Percentiles rank a stretch among this genome's conserved stretches.
Evolutionary conservation across 192 early-diverging fungal species (phyloP).

Genomic region (Coemansia sp.): DNA sequence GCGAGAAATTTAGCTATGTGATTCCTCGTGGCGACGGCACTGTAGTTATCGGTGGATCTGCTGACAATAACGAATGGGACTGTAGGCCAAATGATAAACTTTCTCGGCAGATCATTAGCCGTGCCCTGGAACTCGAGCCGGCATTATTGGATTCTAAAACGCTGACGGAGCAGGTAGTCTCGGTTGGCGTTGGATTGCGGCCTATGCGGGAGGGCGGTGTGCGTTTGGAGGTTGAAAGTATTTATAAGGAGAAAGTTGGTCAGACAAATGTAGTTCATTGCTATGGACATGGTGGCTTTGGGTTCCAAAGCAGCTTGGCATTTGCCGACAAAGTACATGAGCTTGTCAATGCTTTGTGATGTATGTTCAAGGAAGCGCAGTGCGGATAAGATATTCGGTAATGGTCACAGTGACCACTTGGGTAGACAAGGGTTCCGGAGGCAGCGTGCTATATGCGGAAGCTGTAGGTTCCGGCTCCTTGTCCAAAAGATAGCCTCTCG

Average conservation of each 20-base stretch:
- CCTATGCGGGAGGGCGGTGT: conserved; percentile 60
- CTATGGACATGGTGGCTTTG: conserved; percentile 68
- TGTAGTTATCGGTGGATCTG: conserved; percentile 43
- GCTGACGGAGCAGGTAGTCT: conserved; percentile 12
- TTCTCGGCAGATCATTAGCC: conserved; percentile 41
- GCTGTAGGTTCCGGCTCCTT: not conserved
- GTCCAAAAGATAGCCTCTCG: conserved; percentile 7
- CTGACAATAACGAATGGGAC: conserved; percentile 30
- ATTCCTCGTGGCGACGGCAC: conserved; percentile 48
- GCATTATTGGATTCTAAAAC: conserved; percentile 45
- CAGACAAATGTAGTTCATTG: conserved; percentile 56
- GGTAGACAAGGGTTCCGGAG: not conserved
- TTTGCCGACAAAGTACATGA: conserved; percentile 20
- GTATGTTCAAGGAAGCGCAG: not conserved
- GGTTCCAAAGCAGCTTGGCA: conserved; percentile 35
- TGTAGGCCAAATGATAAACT: conserved; percentile 30
- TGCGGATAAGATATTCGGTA: conserved; percentile 1
- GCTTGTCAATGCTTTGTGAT: not conserved
- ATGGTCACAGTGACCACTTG: not conserved
- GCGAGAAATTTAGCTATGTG: conserved; percentile 31
- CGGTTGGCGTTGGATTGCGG: conserved; percentile 55
- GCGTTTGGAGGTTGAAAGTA: conserved; percentile 40
- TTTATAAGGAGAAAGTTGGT: not conserved
- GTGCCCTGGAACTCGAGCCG: conserved; percentile 44
- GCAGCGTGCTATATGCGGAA: not conserved